Evolutionary conservation across 2,329 filamentous ascomycete genomes (phyloP), one percentile per base, ranked within the genome.

Genomic region (Claviceps spartinae): DNA sequence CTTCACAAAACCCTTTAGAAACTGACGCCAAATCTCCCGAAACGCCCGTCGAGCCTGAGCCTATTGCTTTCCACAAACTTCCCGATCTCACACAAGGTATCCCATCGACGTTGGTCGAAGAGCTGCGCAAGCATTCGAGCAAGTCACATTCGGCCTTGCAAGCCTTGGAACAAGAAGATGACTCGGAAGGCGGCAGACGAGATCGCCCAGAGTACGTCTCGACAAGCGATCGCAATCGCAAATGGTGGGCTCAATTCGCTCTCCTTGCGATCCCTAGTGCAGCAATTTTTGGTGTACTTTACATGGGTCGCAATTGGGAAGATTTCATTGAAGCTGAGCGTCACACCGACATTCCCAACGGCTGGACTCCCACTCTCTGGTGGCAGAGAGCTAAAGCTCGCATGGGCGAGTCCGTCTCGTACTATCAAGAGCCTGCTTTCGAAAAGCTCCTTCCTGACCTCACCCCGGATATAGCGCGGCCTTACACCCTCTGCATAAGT

Each of bases 341-440:
- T 54, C 81, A 94, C 63, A 72, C 77, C 26, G 82, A 90, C 51
- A 79, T 85, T 18, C 86, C 88, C 51, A 86, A 86, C 50, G 91
- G 90, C 55, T 95, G 88, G 86, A 75, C 78, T 3, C 67, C 85
- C 1, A 72, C 71, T 2, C 73, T 86, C 34, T 93, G 93, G 79
- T 97, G 86, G 76, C 81, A 82, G 61, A 86, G 93, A 54, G 82
- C 84, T 50, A 82, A 77, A 62, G 84, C 89, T 50, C 83, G 93
- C 50, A 74, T 88, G 60, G 76, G 76, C 55, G 83, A 87, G 57
- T 81, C 88, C 53, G 77, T 93, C 55, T 86, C 83, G 59, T 97
- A 97, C 74, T 98, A 97, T 73, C 91, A 91, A 59, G 91, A 97
- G 62, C 93, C 93, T 3, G 85, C 90, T 8, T 97, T 97, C 68